These are phyloP conservation scores for Hamamelis virginiana DNA, from an alignment of 164 flowering plant species.

Conservation along the genomic window DNA sequence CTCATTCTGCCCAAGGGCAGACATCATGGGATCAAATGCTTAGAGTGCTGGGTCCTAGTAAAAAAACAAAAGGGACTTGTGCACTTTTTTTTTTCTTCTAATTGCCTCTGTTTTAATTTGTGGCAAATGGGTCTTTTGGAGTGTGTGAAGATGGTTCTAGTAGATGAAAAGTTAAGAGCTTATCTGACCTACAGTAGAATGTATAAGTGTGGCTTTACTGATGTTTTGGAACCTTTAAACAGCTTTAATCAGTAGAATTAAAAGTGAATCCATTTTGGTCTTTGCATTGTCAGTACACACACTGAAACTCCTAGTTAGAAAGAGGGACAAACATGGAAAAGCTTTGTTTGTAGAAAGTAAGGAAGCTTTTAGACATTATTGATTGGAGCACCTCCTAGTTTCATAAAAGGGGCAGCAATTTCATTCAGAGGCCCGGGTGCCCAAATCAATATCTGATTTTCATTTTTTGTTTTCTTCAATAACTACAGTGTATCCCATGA, in stretches of 20 bases:
- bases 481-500: neutral
- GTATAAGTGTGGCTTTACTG: neutral
- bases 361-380: constrained; percentile 1
- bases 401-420: neutral
- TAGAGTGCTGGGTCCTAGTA: no score
- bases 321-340: constrained; percentile 4
- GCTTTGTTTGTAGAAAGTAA: neutral
- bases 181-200: neutral
- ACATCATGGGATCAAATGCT: constrained; percentile 41
- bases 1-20: constrained; percentile 24
- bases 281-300: constrained; percentile 18
- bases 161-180: neutral
- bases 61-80: neutral
- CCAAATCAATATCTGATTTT: neutral
- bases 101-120: neutral
- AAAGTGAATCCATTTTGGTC: constrained; percentile 22
- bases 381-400: neutral
- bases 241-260: constrained; percentile 13
- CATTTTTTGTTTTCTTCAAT: neutral
- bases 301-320: neutral
- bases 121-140: constrained; percentile 1
- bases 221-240: constrained; percentile 5
- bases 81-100: constrained; percentile 1
- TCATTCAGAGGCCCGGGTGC: neutral
- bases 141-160: neutral